phyloP scores from a whole-genome alignment of 2,329 filamentous ascomycete species.

The Metarhizium sp. region DNA sequence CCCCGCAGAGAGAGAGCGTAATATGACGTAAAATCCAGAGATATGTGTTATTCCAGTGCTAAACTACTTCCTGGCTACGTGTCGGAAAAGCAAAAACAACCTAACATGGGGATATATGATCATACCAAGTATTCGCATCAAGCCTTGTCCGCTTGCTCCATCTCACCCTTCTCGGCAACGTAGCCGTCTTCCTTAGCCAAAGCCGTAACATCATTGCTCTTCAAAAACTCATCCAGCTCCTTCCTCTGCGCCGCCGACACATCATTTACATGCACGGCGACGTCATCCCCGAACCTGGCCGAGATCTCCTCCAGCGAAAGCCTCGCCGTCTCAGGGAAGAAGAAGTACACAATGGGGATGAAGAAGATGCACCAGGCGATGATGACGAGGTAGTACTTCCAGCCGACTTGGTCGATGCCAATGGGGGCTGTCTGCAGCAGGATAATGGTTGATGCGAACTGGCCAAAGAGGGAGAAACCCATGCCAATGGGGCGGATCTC shows the following conservation, averaged over 20 bases:
- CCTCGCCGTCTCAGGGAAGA: slow-evolving; percentile 19
- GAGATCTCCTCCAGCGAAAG: slow-evolving; percentile 32
- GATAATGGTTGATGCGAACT: slow-evolving; percentile 37
- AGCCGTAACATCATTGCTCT: slow-evolving; percentile 7
- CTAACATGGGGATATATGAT: no score
- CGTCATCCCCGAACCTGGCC: slow-evolving; percentile 34
- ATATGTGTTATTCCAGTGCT: no score
- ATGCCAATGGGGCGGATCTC: no score
- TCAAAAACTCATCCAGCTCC: slow-evolving; percentile 15
- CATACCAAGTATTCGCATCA: background rate
- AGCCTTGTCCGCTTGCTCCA: background rate
- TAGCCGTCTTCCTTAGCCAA: background rate
- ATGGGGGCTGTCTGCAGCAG: slow-evolving; percentile 31
- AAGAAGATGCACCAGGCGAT: slow-evolving; percentile 30
- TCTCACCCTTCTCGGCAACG: background rate
- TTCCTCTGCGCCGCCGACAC: slow-evolving; percentile 22
- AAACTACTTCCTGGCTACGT: no score
- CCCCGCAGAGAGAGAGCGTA: no score
- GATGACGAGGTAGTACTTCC: slow-evolving; percentile 41
- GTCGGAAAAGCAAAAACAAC: no score
- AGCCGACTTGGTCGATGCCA: slow-evolving; percentile 32
- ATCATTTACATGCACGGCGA: slow-evolving; percentile 35
- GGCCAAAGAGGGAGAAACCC: slow-evolving; percentile 28
- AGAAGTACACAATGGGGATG: slow-evolving; percentile 21
- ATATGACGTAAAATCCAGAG: no score